These are phyloP conservation scores for Sporisorium exsertum DNA, from an alignment of 1,284 basidiomycete genomes.

Conservation along the genomic window DNA sequence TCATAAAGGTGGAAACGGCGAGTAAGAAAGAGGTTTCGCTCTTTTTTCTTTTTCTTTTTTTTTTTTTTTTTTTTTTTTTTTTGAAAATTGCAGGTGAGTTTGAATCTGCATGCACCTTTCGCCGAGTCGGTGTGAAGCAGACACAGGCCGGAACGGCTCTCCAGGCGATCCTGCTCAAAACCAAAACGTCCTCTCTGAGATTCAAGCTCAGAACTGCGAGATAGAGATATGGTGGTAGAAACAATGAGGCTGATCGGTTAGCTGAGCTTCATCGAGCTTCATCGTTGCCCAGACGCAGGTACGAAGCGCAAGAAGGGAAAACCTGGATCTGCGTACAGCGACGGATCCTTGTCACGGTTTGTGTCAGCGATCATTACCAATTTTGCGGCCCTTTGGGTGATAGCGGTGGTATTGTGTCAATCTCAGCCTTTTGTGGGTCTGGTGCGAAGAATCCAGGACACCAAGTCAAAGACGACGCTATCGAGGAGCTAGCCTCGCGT, in stretches of 20 bases:
- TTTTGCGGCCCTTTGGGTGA: not conserved
- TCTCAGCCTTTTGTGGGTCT: no score
- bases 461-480: no score
- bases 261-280: not conserved
- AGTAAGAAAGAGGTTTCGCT: no score
- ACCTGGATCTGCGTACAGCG: not conserved
- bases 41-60: no score
- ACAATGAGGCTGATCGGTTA: not conserved
- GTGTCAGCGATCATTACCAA: not conserved
- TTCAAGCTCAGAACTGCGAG: no score
- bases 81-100: not conserved
- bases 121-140: not conserved
- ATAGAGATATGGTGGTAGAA: not conserved
- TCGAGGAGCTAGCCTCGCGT: no score
- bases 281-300: not conserved
- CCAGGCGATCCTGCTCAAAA: not conserved
- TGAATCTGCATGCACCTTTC: not conserved
- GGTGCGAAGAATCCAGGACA: no score
- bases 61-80: no score
- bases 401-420: not conserved
- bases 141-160: not conserved
- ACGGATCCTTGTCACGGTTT: not conserved
- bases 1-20: not conserved
- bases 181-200: not conserved
- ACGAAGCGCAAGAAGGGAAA: not conserved